These are phyloP conservation scores for Chaetomium olivaceum DNA, from an alignment of 2,329 filamentous ascomycete species.

Conservation along the genomic window DNA sequence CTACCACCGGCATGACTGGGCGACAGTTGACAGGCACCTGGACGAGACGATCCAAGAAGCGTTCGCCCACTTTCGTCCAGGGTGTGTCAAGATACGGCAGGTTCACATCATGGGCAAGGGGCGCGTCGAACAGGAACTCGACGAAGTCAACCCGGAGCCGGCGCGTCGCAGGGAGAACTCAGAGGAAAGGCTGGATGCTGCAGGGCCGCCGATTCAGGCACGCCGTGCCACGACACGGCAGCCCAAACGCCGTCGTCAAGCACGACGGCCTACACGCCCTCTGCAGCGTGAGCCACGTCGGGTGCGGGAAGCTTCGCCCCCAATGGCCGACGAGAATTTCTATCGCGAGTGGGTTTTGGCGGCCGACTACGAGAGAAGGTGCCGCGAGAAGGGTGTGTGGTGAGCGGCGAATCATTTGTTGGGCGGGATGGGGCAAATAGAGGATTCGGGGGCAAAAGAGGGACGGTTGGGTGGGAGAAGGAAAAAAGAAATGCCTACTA, in stretches of 20 bases:
- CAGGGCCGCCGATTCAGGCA: not conserved
- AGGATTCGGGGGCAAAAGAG: not conserved
- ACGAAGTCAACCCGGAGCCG: not conserved
- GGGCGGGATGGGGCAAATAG: not conserved
- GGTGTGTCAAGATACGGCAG: not conserved
- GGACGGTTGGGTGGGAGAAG: too few relatives aligned
- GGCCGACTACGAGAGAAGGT: not conserved
- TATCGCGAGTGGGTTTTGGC: not conserved
- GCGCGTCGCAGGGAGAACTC: too few relatives aligned
- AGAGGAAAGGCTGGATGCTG: not conserved
- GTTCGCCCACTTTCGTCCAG: not conserved
- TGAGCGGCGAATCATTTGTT: not conserved
- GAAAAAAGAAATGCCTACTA: constrained; percentile 26
- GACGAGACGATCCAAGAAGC: not conserved
- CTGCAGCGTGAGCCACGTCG: not conserved
- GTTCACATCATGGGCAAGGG: constrained; percentile 1
- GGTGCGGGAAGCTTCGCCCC: not conserved
- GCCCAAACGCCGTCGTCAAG: not conserved
- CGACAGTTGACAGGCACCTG: not conserved
- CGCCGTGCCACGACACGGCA: not conserved
- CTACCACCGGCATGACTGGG: constrained; percentile 3
- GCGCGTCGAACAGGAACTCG: not conserved
- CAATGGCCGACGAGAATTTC: not conserved
- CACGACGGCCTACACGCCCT: not conserved
- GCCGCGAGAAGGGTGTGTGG: not conserved